Evolutionary conservation across 805 yeast species (phyloP), one percentile per base, ranked within the genome.

Genomic region (Cyberlindnera japonica): DNA sequence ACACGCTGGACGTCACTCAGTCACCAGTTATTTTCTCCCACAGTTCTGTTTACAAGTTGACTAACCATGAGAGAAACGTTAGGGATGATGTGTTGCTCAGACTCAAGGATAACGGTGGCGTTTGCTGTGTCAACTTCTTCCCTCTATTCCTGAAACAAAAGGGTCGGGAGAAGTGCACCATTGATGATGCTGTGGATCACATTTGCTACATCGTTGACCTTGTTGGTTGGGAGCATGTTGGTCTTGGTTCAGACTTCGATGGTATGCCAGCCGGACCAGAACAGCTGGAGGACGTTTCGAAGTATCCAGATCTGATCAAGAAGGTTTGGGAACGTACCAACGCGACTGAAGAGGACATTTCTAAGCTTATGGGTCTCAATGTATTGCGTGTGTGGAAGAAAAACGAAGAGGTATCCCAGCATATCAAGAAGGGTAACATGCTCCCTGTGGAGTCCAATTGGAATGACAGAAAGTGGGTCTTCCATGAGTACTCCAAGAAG

Each of bases 281-380:
- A 14, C 79, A 78, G 0, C 53, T 75, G n/a, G 78, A 74, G 50
- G 77, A 75, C 48, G 78, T 72, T 1, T 71, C 78, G 11, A 75
- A 74, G 49, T 75, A 74, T 47, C 79, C 79, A 0, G 75, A 71
- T 29, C 54, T 75, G 37, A 51, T 74, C 21, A 64, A 62, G 40
- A 54, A 47, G 26, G 50, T 61, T 14, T 55, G 59, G 61, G 54
- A 57, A 35, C 54, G 46, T 10, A 50, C 57, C 5, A 63, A 63
- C 22, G 77, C 77, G 2, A 53, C 68, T 1, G 75, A 72, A 31
- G 69, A 63, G n/a, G 64, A 73, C 28, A 65, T 72, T 17, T 48
- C 60, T 8, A 63, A 63, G 41, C 46, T 72, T 10, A 69, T 71
- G 71, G 77, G 77, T 0, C 53, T 65, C 23, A 72, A 72, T 47